These are phyloP conservation scores for Suhomyces sp. DNA, from an alignment of 805 yeast genomes.

Conservation along the genomic window DNA sequence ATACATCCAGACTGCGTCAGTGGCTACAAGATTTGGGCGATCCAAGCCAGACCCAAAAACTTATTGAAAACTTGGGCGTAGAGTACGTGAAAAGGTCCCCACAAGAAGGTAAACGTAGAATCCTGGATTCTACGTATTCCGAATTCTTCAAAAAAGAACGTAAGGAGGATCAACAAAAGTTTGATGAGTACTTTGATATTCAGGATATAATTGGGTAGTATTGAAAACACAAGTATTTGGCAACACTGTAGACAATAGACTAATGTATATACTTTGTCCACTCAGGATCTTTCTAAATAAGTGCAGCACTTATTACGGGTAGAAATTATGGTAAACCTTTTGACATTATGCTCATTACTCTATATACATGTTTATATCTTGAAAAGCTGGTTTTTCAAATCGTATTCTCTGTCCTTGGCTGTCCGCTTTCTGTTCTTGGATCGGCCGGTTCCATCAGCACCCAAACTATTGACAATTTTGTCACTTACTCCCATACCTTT, in stretches of 20 bases:
- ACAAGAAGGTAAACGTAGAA: constrained; percentile 14
- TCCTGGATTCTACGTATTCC: constrained; percentile 3
- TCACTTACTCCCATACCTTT: constrained; percentile 24
- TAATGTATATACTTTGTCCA: too few relatives aligned
- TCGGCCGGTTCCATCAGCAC: constrained; percentile 37
- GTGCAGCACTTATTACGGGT: too few relatives aligned
- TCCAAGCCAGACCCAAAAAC: constrained; percentile 14
- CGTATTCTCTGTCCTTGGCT: constrained; percentile 44
- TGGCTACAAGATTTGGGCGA: constrained; percentile 18
- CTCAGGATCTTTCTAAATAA: too few relatives aligned
- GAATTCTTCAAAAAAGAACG: constrained; percentile 4
- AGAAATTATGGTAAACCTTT: background rate
- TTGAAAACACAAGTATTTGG: too few relatives aligned
- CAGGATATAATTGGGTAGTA: constrained; percentile 10
- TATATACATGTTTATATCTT: constrained; percentile 14
- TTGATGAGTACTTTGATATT: constrained; percentile 14
- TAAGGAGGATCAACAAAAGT: background rate
- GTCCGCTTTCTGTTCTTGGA: constrained; percentile 38
- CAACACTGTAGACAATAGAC: too few relatives aligned
- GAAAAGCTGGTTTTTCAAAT: constrained; percentile 36
- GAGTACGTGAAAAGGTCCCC: constrained; percentile 19
- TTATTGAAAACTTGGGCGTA: constrained; percentile 22
- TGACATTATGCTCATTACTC: background rate
- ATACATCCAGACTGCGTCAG: constrained; percentile 10
- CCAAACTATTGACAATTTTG: constrained; percentile 33